A percentile compares a stretch with the other conserved stretches of the same genome.
Conservation (phyloP, 176 grass and related monocot species). For the Bromus sterilis region DNA sequence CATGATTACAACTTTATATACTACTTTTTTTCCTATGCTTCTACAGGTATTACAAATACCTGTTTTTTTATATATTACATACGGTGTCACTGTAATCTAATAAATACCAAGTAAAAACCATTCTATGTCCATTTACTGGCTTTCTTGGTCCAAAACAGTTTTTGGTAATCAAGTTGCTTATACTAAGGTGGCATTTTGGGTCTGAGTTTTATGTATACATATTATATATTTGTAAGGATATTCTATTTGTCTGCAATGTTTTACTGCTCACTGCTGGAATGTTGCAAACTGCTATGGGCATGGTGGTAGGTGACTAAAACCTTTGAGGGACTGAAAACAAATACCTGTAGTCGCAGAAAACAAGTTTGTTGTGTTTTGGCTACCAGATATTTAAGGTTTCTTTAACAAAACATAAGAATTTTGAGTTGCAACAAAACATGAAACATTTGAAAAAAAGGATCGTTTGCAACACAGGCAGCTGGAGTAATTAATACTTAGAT, state of each 20-base stretch:
- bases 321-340: neutral
- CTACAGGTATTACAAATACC: too few species aligned
- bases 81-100: neutral
- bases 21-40: too few species aligned
- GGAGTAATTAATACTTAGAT: neutral
- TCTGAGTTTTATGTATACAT: neutral
- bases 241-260: neutral
- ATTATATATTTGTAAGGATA: too few species aligned
- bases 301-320: neutral
- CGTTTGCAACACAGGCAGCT: neutral
- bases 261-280: neutral
- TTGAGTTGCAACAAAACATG: neutral
- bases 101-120: neutral
- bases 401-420: neutral
- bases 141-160: neutral
- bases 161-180: neutral
- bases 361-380: neutral
- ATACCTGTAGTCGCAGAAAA: neutral
- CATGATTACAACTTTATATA: too few species aligned
- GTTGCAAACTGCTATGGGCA: neutral
- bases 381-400: neutral
- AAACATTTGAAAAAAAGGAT: neutral
- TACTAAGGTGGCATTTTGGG: neutral
- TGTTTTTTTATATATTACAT: too few species aligned
- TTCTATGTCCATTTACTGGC: neutral